Base-by-base conservation (phyloP, 2,329 filamentous ascomycete species). In the Aureobasidium namibiae region DNA sequence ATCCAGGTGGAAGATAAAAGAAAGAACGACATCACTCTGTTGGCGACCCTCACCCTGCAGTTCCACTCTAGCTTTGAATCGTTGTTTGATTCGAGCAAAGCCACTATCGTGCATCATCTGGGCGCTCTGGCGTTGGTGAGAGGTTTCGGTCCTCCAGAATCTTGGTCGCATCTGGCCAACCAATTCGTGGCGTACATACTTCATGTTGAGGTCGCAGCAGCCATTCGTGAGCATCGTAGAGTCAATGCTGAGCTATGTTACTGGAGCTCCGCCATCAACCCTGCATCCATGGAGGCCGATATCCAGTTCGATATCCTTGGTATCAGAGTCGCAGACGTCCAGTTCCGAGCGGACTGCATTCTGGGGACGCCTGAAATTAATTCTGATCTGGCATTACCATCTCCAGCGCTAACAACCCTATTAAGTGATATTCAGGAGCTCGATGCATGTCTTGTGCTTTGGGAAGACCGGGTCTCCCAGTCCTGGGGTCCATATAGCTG, bases 41-140 rank as follows among this genome's bases (percentile, higher is more conserved):
- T 53, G 36, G 24, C 49, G 16, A 53, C 49, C 13, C 49, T 53
- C 14, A 53, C 49, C 3, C 23, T 53, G 23, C 49, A 53, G n/a
- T 53, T 53, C 10, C 49, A 53, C 36, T 53, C 49, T 2, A 53
- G 49, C 24, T 53, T 41, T 16, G 49, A 53, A 13, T 39, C 49
- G 9, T 31, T 53, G 23, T 53, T 53, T 10, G 34, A 13, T 7
- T 39, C 49, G 2, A 53, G 29, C 16, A 41, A 39, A 41, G 49
- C 49, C 2, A 53, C 49, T 3, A 53, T 53, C 8, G 49, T 53
- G 1, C 49, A 53, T 36, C 49, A 53, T 16, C 24, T 53, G n/a
- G 49, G 49, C 4, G 49, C 49, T 1, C 49, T 53, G 9, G 49
- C 49, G 16, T 29, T 53, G 36, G 49, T 53, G 4, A 53, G 34